Base-by-base conservation (phyloP, 1,284 basidiomycete genomes). In the Trichosporon ovoides region DNA sequence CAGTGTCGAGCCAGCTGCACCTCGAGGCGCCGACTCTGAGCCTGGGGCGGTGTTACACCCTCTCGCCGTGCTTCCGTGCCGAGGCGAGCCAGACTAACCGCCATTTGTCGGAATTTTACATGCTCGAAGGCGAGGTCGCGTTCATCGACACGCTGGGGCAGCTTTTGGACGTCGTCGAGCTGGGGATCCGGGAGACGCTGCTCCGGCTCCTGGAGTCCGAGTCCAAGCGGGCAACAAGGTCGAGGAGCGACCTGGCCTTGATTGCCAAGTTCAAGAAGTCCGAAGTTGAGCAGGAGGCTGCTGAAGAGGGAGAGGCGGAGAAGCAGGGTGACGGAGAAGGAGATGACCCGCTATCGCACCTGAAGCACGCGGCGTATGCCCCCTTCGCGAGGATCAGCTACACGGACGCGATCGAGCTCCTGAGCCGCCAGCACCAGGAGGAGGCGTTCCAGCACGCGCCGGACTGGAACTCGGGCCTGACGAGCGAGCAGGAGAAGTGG, bases 41-140 rank as follows among this genome's bases (percentile, higher is more conserved):
- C 0, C 77, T 96, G 14, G 83, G 86, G 0, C 84, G 93, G 28
- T 88, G 91, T 0, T 99, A 93, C 80, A 93, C 92, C 0, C 82
- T 97, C 20, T 87, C 88, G 0, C 94, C 95, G 0, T 87, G 87
- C 59, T 99, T 98, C 77, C 87, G 95, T 19, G 95, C 95, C 18
- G 95, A 99, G 70, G 84, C 85, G 7, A 89, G 86, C 4, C 83
- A 87, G 66, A 98, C 95, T 1, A 85, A 84, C 52, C 83, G 95
- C n/a, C 95, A 99, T 75, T 83, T 99, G 7, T 85, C 91, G 50
- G 96, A 99, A 73, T 99, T 98, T 76, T 96, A 91, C 89, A 98
- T 98, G 95, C 83, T 96, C 57, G 95, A 99, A 77, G 92, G 89
- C 0, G 95, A 96, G 72, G 85, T 89, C 80, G 85, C 85, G 0